Evolutionary conservation across 345 rosid genomes (phyloP).

Genomic region (Eucalyptus rudis): DNA sequence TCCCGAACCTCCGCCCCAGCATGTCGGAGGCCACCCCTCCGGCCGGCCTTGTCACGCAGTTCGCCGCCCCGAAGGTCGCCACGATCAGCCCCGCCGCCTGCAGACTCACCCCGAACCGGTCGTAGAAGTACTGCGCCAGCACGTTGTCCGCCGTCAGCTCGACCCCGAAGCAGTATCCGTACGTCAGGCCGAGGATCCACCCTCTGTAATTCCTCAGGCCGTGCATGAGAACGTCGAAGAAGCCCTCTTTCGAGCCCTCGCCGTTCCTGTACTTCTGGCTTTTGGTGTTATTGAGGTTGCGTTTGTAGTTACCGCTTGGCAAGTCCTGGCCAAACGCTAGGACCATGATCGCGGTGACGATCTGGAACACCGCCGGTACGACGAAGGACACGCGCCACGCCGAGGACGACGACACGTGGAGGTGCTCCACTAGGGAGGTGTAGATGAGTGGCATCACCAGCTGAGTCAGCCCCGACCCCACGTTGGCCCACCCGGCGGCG

Average conservation of each 20-base stretch:
- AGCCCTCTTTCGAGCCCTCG: neutral
- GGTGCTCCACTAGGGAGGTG: conserved; percentile 1
- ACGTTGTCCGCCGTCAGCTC: conserved; percentile 70
- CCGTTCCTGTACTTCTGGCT: neutral
- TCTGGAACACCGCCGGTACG: conserved; percentile 48
- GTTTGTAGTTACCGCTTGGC: conserved; percentile 27
- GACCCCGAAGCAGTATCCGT: conserved; percentile 58
- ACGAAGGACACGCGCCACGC: conserved; percentile 66
- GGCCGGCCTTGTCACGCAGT: conserved; percentile 50
- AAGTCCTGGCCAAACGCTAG: conserved; percentile 48
- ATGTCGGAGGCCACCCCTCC: conserved; percentile 64
- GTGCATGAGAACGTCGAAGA: conserved; percentile 14
- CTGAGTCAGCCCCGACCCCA: conserved; percentile 65
- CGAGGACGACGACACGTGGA: conserved; percentile 2
- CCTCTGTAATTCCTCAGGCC: conserved; percentile 71
- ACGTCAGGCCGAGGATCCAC: conserved; percentile 52
- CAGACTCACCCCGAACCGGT: conserved; percentile 49
- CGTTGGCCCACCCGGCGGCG: conserved; percentile 78
- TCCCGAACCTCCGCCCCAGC: conserved; percentile 45
- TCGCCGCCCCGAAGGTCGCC: conserved; percentile 51
- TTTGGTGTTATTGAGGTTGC: neutral
- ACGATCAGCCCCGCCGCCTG: conserved; percentile 67
- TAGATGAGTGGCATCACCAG: conserved; percentile 62
- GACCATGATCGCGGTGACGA: conserved; percentile 33
- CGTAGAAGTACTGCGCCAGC: conserved; percentile 65